Evolutionary conservation across 495 filamentous ascomycete genomes (phyloP), one percentile per base, ranked within the genome.

Genomic region (Margaritispora aquatica): DNA sequence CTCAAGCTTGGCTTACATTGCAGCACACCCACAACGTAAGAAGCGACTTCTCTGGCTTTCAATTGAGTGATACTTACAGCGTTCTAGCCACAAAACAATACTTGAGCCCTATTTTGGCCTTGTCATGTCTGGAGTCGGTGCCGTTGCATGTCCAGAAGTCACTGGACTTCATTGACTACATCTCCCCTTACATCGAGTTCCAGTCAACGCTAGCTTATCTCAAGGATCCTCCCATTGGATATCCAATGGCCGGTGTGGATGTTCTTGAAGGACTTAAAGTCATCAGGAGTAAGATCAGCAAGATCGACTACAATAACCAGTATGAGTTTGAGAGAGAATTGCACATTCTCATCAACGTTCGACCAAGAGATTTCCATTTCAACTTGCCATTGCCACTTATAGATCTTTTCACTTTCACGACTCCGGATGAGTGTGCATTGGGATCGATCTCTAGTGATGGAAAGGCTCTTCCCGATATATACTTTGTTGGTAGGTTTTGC

Each of bases 131-230:
- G 11, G 67, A 63, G 27, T 80, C 73, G 21, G 77, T 84, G 52
- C 82, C 82, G 0, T 83, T 86, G 62, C 74, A 80, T 57, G 52
- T 71, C 1, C 75, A 73, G 31, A 73, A 76, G 19, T 80, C 77
- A 5, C 64, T 68, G 13, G 63, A 70, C 11, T 83, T 85, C 61
- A 23, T 84, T 24, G 63, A 70, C 22, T 82, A 84, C 63, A 79
- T 75, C 50, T 77, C 75, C 55, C 75, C 81, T 38, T 77, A 74
- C 2, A 62, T 85, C 1, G 74, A 84, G 59, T 84, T 83, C 50
- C 82, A 85, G 55, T 78, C 71, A 26, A 84, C 80, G 0, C 41
- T 80, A 17, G 74, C 73, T 20, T 79, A 79, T 63, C 69, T 84
- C 2, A 81, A 79, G 67, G 71, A 76, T 41, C 83, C 83, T 5